Evolutionary conservation across 257 asterid genomes (phyloP).

Genomic region (Oldenlandia corymbosa): DNA sequence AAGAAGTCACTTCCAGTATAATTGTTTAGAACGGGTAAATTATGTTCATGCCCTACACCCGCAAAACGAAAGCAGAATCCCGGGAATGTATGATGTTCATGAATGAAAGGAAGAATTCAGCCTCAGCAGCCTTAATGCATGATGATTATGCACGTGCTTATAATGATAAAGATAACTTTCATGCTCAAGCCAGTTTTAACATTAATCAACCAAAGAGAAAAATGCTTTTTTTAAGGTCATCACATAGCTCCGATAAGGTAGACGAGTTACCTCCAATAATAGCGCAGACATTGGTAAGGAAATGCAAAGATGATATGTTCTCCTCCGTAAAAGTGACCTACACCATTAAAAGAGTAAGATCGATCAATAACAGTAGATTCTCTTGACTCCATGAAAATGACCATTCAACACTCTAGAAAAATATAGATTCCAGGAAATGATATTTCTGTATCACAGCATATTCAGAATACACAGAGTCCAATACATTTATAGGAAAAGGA

Average conservation of each 20-base stretch:
- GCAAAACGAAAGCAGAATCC: too few species aligned
- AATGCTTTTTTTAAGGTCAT: too few species aligned
- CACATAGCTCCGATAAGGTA: too few species aligned
- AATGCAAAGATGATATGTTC: constrained; percentile 78
- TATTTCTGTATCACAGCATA: too few species aligned
- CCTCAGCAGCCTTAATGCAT: too few species aligned
- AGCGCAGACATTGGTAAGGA: constrained; percentile 91
- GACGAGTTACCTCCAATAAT: constrained; percentile 75
- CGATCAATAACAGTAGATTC: too few species aligned
- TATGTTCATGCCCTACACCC: background rate
- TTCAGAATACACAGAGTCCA: too few species aligned
- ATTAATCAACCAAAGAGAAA: too few species aligned
- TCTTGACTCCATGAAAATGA: too few species aligned
- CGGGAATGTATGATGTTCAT: background rate
- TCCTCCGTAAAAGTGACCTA: constrained; percentile 85
- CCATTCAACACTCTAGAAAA: too few species aligned
- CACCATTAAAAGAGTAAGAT: constrained; percentile 22
- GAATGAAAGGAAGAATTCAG: constrained; percentile 1
- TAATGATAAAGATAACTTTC: background rate
- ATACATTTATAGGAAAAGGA: too few species aligned
- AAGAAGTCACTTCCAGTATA: background rate
- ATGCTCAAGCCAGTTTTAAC: background rate
- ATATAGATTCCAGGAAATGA: too few species aligned
- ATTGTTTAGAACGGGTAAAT: background rate
- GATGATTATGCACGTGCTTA: background rate